Base-by-base conservation (phyloP, 371 early-diverging fungal species). In the Saksenaea oblongispora region DNA sequence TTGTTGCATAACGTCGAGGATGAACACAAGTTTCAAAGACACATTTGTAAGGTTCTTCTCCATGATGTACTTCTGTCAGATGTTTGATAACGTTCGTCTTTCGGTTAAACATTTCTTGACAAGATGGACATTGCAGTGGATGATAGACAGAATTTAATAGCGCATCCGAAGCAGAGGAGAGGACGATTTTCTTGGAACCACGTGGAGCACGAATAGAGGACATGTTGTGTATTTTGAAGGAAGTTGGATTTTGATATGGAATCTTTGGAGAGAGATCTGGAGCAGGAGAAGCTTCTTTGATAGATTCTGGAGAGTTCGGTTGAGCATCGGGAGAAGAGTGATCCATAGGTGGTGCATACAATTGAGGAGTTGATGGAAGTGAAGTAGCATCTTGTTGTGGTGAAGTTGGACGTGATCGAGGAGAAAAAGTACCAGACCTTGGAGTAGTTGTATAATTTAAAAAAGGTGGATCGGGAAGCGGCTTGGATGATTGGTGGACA, bases 21-120 rank as follows among this genome's bases (percentile, higher is more conserved):
- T 84, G 80, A 13, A 36, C 58, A 37, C 81, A 79, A 10, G 69
- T 44, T 1, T 67, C 62, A 63, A 74, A 75, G n/a, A 79, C 64
- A 62, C 82, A 78, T 5, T 74, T 75, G 59, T 79, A 82, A 8
- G 78, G 76, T 55, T 82, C 82, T 56, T 79, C 69, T 5, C 78
- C 78, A 13, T 65, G 54, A 55, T 82, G 82, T 5, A 59, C 66
- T 41, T 72, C 73, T 1, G 75, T 65, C 22, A 82, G 55, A 58
- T 82, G 82, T 34, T 75, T 78, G 34, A 79, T 76, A 4, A 82
- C 82, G 53, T 82, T 78, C 0, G 78, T 82, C 34, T 79, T 79
- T 54, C 76, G 64, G 42, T 71, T 75, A 28, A 82, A 77, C 22
- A 35, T 22, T 57, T 75, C 61, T 11, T 66, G 63, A 47, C 82